These are phyloP conservation scores for Dioszegia hungarica DNA, from an alignment of 768 basidiomycete species.

Conservation along the genomic window DNA sequence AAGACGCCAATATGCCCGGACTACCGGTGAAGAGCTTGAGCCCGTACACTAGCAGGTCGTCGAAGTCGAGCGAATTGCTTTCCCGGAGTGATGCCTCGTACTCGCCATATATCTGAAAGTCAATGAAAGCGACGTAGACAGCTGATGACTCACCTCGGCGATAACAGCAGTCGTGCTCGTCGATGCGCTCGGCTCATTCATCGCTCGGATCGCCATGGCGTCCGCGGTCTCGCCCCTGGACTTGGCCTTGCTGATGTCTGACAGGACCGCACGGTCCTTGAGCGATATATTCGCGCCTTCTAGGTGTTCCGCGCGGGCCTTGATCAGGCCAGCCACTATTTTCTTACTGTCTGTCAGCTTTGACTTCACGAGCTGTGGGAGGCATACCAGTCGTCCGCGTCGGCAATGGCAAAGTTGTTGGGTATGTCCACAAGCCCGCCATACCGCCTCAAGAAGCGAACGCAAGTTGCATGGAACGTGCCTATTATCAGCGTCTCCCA, in stretches of 20 bases:
- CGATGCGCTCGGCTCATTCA: constrained; percentile 24
- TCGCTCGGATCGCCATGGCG: constrained; percentile 50
- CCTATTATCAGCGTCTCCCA: constrained; percentile 53
- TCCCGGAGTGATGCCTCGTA: constrained; percentile 62
- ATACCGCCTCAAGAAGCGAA: constrained; percentile 65
- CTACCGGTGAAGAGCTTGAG: constrained; percentile 60
- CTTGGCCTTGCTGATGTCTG: constrained; percentile 68
- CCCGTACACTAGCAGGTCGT: constrained; percentile 72
- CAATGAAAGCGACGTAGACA: not conserved
- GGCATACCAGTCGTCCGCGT: constrained; percentile 69
- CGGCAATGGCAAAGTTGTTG: constrained; percentile 75
- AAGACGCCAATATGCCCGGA: constrained; percentile 57
- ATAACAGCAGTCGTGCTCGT: constrained; percentile 35
- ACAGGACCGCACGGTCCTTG: constrained; percentile 57
- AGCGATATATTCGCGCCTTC: constrained; percentile 53
- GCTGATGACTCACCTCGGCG: constrained; percentile 34
- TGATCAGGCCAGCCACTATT: constrained; percentile 59
- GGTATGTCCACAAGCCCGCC: constrained; percentile 58
- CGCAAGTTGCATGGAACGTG: constrained; percentile 75
- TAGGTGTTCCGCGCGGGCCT: constrained; percentile 56
- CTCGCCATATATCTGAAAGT: constrained; percentile 56
- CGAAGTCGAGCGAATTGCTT: constrained; percentile 77
- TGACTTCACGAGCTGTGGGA: not conserved
- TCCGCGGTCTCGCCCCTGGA: constrained; percentile 60
- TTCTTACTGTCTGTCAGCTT: constrained; percentile 57